These are phyloP conservation scores for Passiflora organensis DNA, from an alignment of 345 rosid genomes.

Conservation along the genomic window DNA sequence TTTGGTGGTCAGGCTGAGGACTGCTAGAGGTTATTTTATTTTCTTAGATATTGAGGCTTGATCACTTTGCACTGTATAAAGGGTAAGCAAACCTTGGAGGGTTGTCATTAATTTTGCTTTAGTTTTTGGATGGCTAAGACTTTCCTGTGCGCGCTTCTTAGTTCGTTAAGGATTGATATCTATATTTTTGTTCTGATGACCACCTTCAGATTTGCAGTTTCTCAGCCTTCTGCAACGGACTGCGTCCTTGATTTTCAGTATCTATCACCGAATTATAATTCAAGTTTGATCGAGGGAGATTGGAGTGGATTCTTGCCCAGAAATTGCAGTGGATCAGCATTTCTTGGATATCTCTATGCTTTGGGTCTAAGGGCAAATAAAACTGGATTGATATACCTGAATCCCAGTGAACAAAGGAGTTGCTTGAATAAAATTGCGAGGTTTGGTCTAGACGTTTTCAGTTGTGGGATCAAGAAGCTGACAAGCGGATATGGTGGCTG, in stretches of 20 bases:
- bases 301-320: slow-evolving; percentile 38
- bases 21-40: no score
- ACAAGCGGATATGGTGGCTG: slow-evolving; percentile 34
- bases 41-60: no score
- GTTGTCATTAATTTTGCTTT: no score
- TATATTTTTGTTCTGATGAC: slow-evolving; percentile 16
- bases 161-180: not conserved
- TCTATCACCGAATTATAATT: not conserved
- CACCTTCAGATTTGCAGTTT: slow-evolving; percentile 6
- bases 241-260: slow-evolving; percentile 24
- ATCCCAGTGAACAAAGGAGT: slow-evolving; percentile 30
- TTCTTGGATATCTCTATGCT: slow-evolving; percentile 26
- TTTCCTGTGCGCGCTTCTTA: not conserved
- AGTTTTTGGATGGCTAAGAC: not conserved
- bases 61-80: no score
- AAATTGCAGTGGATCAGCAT: slow-evolving; percentile 29
- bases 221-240: slow-evolving; percentile 10
- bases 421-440: slow-evolving; percentile 25
- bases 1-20: no score
- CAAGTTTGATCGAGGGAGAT: slow-evolving; percentile 25
- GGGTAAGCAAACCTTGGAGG: no score
- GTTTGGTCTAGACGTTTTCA: slow-evolving; percentile 16
- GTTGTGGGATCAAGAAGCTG: slow-evolving; percentile 42
- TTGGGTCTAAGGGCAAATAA: slow-evolving; percentile 28
- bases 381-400: slow-evolving; percentile 31